Evolutionary conservation across 352 stramenopile genomes (phyloP).

Genomic region (Thalassiosira allenii): DNA sequence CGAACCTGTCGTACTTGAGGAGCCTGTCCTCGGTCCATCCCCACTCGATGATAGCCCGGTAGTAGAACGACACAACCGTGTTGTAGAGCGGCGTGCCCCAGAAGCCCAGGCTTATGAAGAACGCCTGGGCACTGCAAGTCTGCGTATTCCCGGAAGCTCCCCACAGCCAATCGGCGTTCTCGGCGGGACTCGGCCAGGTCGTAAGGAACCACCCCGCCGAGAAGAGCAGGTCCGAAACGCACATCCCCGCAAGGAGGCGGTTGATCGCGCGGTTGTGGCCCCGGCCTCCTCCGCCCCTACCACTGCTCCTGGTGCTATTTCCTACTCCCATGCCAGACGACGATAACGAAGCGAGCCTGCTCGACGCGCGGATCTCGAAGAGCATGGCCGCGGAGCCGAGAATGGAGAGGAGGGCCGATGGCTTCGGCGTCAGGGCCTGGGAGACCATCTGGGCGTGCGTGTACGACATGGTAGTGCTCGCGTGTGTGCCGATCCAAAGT

Average conservation of each 20-base stretch:
- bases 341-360: neutral
- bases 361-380: slow-evolving; percentile 5
- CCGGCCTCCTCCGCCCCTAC: neutral
- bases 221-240: slow-evolving; percentile 1
- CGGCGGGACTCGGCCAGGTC: slow-evolving; percentile 55
- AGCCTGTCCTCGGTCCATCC: slow-evolving; percentile 47
- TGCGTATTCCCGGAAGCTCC: slow-evolving; percentile 44
- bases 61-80: slow-evolving; percentile 46
- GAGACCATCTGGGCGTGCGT: neutral
- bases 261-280: neutral
- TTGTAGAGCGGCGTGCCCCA: slow-evolving; percentile 57
- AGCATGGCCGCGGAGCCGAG: slow-evolving; percentile 12
- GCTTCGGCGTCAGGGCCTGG: slow-evolving; percentile 8
- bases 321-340: neutral
- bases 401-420: slow-evolving; percentile 3
- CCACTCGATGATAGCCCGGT: slow-evolving; percentile 33
- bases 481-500: too few relatives aligned
- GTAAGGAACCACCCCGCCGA: slow-evolving; percentile 2
- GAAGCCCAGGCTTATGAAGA: slow-evolving; percentile 57
- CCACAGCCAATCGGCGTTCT: slow-evolving; percentile 48
- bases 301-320: neutral
- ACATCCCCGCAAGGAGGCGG: slow-evolving; percentile 5
- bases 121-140: slow-evolving; percentile 62
- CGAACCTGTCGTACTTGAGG: slow-evolving; percentile 21
- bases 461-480: slow-evolving; percentile 14